Evolutionary conservation across 2,329 filamentous ascomycete species (phyloP).

Genomic region (Pestalotiopsis sp.): DNA sequence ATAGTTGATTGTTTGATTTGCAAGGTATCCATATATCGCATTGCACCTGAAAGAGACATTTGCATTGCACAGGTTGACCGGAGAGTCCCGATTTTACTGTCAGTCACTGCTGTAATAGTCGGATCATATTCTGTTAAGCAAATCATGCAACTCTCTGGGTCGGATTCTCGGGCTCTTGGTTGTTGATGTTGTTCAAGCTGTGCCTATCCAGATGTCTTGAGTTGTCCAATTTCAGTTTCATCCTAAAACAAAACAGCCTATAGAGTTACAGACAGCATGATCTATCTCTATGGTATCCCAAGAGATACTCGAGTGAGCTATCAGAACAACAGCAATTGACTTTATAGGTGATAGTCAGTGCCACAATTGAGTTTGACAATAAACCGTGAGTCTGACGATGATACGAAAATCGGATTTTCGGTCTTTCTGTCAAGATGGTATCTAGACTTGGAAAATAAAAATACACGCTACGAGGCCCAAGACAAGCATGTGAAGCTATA

Average conservation of each 20-base stretch:
- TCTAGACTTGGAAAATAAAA: background rate
- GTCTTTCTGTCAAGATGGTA: background rate
- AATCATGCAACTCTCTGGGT: background rate
- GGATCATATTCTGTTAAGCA: background rate
- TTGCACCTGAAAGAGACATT: too few relatives aligned
- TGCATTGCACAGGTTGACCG: background rate
- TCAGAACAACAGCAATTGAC: background rate
- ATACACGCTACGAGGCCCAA: background rate
- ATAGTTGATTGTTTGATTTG: background rate
- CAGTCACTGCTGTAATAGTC: background rate
- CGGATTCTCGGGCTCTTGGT: background rate
- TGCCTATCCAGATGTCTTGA: background rate
- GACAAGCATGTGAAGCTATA: slow-evolving; percentile 5
- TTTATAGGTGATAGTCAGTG: background rate
- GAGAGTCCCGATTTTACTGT: background rate
- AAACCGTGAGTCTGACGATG: background rate
- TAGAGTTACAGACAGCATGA: background rate
- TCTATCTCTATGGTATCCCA: background rate
- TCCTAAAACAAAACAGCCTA: background rate
- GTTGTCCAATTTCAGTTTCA: background rate
- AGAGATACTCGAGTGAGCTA: background rate
- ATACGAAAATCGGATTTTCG: background rate
- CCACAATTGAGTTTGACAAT: background rate
- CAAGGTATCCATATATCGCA: background rate
- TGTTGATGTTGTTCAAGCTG: background rate